Evolutionary conservation across 306 rosid genomes (phyloP).

Genomic region (Cucumis hystrix): DNA sequence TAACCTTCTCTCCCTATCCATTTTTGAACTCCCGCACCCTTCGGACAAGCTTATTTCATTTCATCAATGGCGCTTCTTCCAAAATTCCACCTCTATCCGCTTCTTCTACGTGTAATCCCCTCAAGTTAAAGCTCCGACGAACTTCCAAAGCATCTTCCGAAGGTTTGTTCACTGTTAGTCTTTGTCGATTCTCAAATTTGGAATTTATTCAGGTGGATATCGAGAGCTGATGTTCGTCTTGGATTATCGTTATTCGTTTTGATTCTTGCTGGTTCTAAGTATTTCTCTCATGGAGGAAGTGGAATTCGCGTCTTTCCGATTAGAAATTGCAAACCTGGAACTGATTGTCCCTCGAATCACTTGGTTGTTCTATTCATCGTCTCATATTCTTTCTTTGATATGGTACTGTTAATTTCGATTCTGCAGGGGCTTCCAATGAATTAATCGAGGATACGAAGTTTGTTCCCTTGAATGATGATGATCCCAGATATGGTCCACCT

Average conservation of each 20-base stretch:
- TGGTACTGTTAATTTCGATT: neutral
- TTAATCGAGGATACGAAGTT: slow-evolving; percentile 74
- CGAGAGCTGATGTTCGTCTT: neutral
- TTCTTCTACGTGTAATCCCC: slow-evolving; percentile 9
- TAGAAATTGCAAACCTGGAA: neutral
- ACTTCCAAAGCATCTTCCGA: slow-evolving; percentile 34
- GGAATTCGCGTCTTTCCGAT: neutral
- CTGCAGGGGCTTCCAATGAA: slow-evolving; percentile 50
- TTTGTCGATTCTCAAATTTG: neutral
- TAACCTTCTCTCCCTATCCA: slow-evolving; percentile 18
- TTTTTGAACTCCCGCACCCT: slow-evolving; percentile 13
- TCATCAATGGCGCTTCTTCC: slow-evolving; percentile 5
- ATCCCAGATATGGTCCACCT: slow-evolving; percentile 79
- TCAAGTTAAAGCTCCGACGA: slow-evolving; percentile 28
- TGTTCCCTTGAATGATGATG: slow-evolving; percentile 72
- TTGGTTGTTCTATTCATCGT: too few relatives aligned
- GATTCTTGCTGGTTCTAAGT: neutral
- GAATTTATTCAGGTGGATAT: neutral
- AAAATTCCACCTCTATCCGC: slow-evolving; percentile 12
- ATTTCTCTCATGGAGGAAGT: neutral
- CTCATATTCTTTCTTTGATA: neutral
- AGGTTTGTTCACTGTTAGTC: slow-evolving; percentile 18
- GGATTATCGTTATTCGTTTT: neutral
- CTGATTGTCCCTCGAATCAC: too few relatives aligned
- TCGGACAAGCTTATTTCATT: slow-evolving; percentile 4